A percentile compares a stretch with the other conserved stretches of the same genome.
Conservation (phyloP, 139 green algal species). For the Parachlorella kessleri region DNA sequence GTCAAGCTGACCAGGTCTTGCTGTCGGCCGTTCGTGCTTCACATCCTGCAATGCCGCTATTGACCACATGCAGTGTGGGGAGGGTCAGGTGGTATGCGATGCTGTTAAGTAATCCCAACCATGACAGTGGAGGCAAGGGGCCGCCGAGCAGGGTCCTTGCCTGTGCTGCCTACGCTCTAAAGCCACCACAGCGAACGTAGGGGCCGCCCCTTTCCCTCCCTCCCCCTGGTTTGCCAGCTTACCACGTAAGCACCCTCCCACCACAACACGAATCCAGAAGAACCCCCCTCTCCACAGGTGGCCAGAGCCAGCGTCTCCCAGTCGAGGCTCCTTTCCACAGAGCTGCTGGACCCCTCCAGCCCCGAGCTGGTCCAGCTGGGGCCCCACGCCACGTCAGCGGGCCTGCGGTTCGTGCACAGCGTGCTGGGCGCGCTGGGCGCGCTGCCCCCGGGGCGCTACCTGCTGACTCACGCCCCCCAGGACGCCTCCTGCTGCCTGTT, state of each 20-base stretch:
- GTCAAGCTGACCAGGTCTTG: too few relatives aligned
- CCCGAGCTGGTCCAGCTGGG: background rate
- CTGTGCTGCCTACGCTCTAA: too few relatives aligned
- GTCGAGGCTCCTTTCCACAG: background rate
- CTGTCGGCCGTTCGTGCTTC: too few relatives aligned
- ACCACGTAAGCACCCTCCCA: background rate
- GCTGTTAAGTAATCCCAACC: too few relatives aligned
- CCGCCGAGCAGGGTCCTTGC: too few relatives aligned
- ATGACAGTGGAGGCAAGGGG: too few relatives aligned
- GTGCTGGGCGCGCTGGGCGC: background rate
- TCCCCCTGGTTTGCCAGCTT: background rate
- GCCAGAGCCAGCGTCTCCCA: background rate
- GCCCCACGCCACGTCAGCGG: background rate
- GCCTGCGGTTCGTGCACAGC: background rate
- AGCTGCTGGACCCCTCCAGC: too few relatives aligned
- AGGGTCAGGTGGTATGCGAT: background rate
- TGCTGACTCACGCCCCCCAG: constrained; percentile 14
- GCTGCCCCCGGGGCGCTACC: constrained; percentile 15
- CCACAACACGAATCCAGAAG: too few relatives aligned
- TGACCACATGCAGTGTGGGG: background rate
- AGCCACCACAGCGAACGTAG: too few relatives aligned
- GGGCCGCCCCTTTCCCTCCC: background rate
- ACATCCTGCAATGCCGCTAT: too few relatives aligned
- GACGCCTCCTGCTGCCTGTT: constrained; percentile 8
- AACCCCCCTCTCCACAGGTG: too few relatives aligned